Evolutionary conservation across 495 filamentous ascomycete genomes (phyloP).

Genomic region (Penicillium mononematosum): DNA sequence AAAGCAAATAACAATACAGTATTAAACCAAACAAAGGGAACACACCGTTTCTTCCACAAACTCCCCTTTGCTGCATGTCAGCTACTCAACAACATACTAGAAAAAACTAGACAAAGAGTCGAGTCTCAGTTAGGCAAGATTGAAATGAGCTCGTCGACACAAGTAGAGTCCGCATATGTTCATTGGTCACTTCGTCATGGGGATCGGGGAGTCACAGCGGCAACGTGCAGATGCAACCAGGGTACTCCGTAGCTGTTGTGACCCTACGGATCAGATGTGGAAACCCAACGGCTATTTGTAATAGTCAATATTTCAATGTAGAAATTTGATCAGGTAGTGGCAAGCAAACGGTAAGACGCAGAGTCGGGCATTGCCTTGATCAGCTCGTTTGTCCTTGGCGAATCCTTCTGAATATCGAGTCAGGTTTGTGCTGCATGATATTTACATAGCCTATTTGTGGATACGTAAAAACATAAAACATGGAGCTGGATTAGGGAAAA

Average conservation of each 20-base stretch:
- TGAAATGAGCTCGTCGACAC: not conserved
- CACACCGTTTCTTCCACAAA: not conserved
- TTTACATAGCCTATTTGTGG: not conserved
- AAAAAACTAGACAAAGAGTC: not conserved
- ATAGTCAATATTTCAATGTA: not conserved
- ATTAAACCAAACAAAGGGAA: not conserved
- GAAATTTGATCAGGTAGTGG: conserved; percentile 1
- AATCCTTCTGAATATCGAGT: not conserved
- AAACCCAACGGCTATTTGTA: not conserved
- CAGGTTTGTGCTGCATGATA: not conserved
- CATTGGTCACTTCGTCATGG: conserved; percentile 9
- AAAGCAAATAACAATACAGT: not conserved
- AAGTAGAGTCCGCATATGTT: not conserved
- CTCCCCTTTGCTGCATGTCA: not conserved
- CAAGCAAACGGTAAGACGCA: conserved; percentile 9
- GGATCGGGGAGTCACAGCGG: conserved; percentile 13
- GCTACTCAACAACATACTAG: not conserved
- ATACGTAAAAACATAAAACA: not conserved
- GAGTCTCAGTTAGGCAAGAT: not conserved
- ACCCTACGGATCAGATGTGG: not conserved
- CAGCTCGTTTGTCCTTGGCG: conserved; percentile 1
- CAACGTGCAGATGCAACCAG: conserved; percentile 14
- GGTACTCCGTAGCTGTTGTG: conserved; percentile 6
- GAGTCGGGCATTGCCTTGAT: not conserved
- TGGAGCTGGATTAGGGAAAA: not conserved